Evolutionary conservation across 345 rosid genomes (phyloP).

Genomic region (Camelina hispida): DNA sequence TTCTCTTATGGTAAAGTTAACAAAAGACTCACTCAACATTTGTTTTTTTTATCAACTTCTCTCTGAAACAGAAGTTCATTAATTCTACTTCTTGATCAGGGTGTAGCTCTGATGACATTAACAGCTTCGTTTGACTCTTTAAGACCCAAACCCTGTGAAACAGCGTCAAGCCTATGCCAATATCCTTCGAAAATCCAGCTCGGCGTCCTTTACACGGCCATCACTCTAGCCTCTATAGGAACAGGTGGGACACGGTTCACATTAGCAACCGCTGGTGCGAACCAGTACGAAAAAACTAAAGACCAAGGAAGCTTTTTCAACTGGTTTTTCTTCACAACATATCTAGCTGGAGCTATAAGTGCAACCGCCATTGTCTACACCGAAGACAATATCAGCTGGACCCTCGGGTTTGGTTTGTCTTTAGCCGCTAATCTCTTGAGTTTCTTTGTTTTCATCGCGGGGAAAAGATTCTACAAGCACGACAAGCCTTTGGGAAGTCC

Average conservation of each 20-base stretch:
- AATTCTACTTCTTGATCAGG: constrained; percentile 29
- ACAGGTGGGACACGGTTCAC: constrained; percentile 51
- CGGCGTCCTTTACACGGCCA: constrained; percentile 44
- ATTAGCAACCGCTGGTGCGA: constrained; percentile 51
- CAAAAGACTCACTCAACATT: neutral
- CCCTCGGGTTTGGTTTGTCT: constrained; percentile 50
- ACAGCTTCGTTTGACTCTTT: constrained; percentile 45
- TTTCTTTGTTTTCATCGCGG: constrained; percentile 43
- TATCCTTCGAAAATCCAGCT: constrained; percentile 46
- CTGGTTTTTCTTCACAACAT: constrained; percentile 54
- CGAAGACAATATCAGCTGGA: constrained; percentile 58
- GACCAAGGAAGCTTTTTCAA: constrained; percentile 56
- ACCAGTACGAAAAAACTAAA: constrained; percentile 45
- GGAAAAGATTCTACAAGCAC: constrained; percentile 47
- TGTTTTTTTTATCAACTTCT: neutral
- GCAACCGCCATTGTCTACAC: constrained; percentile 47
- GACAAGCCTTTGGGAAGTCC: constrained; percentile 56
- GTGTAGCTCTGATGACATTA: constrained; percentile 47
- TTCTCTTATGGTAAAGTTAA: constrained; percentile 47
- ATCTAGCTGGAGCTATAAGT: constrained; percentile 38
- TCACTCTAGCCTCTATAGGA: constrained; percentile 47
- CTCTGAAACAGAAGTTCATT: constrained; percentile 4
- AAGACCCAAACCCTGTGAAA: constrained; percentile 48
- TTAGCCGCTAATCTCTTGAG: constrained; percentile 40
- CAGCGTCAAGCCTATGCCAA: constrained; percentile 39